phyloP scores from a whole-genome alignment of 352 stramenopile genomes.

The Pythium dissotocum region DNA sequence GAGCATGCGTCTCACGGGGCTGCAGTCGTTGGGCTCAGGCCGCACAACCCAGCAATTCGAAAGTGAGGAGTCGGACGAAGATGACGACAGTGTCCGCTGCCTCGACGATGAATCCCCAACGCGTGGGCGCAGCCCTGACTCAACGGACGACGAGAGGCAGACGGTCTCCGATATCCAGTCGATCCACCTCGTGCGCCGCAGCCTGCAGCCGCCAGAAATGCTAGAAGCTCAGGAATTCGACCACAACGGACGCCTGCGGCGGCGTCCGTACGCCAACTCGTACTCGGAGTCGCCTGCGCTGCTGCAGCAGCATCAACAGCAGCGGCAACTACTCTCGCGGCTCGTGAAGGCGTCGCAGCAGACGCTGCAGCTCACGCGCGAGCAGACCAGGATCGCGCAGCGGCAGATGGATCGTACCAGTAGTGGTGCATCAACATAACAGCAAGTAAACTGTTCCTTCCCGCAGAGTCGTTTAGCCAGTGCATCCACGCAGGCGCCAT shows the following conservation, averaged over 20 bases:
- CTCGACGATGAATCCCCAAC: neutral
- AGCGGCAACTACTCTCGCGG: slow-evolving; percentile 41
- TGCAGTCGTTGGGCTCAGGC: slow-evolving; percentile 24
- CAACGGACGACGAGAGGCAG: too few relatives aligned
- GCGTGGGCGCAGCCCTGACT: too few relatives aligned
- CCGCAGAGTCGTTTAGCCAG: neutral
- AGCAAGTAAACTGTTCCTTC: neutral
- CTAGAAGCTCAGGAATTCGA: slow-evolving; percentile 29
- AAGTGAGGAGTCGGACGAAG: neutral
- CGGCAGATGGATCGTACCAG: neutral
- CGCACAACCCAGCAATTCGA: neutral
- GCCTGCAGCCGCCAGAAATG: slow-evolving; percentile 26
- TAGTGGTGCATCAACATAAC: neutral
- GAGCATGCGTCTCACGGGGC: slow-evolving; percentile 13
- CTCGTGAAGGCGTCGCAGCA: slow-evolving; percentile 41
- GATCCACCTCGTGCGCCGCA: slow-evolving; percentile 25
- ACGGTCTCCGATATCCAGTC: slow-evolving; percentile 24
- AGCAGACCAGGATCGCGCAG: slow-evolving; percentile 39
- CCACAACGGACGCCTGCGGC: slow-evolving; percentile 31
- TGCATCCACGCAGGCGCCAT: too few relatives aligned
- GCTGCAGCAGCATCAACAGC: slow-evolving; percentile 1
- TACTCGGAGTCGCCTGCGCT: slow-evolving; percentile 27
- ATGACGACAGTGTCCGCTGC: neutral
- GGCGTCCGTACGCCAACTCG: slow-evolving; percentile 8
- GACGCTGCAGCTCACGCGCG: slow-evolving; percentile 42